Evolutionary conservation across 352 stramenopile genomes (phyloP), one percentile per base, ranked within the genome.

Genomic region (Phytopythium helicoides): DNA sequence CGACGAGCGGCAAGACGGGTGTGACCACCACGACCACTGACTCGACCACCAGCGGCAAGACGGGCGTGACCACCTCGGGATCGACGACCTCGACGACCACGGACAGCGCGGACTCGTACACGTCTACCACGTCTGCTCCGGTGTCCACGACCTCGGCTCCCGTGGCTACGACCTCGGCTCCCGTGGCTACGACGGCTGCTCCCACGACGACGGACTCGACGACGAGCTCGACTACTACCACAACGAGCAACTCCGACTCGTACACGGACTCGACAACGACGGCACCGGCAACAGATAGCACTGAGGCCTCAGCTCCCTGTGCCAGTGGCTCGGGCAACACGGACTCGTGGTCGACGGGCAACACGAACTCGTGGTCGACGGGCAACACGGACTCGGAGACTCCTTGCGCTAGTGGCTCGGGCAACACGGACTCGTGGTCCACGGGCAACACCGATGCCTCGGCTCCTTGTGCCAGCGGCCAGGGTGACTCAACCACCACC

Each of bases 201-300:
- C n/a, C n/a, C 38, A 22, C 38, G 38, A 45, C 38, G 9, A 46
- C 56, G n/a, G 26, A 16, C n/a, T 11, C 38, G 3, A 18, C 38
- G 3, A 10, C 18, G 10, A 45, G 16, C 38, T n/a, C n/a, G n/a
- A n/a, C n/a, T n/a, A n/a, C n/a, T n/a, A n/a, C n/a, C n/a, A n/a
- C n/a, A n/a, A n/a, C 47, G 44, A 12, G 37, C 54, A 21, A 36
- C 48, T 42, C 52, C 42, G 12, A 65, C 54, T 40, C 56, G 59
- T 49, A 56, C 21, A 53, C 46, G 34, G 56, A 56, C n/a, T n/a
- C n/a, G n/a, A n/a, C n/a, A n/a, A n/a, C n/a, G n/a, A n/a, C n/a
- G n/a, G n/a, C 36, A 6, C 16, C 6, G 36, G 5, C 14, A 6
- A 21, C 36, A 12, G 36, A 12, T 12, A 41, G 6, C 4, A 41